A percentile compares a stretch with the other conserved stretches of the same genome.
Conservation (phyloP, 2,329 filamentous ascomycete genomes). For the Metarhizium robertsii region DNA sequence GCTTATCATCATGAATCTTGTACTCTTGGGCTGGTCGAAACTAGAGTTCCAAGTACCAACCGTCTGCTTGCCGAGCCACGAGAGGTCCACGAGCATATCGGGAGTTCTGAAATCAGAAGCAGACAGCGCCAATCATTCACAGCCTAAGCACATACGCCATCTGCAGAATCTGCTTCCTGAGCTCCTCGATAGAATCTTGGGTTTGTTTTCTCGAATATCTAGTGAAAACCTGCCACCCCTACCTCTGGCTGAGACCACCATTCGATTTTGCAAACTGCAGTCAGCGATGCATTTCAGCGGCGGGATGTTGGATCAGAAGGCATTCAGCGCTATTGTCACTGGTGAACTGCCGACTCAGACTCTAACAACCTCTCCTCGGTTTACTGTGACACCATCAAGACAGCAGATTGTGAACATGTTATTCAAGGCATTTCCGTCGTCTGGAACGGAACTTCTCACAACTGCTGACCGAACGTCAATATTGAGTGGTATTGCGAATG, state of each 20-base stretch:
- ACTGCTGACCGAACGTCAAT: conserved; percentile 70
- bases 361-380: conserved; percentile 42
- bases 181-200: conserved; percentile 63
- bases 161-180: conserved; percentile 59
- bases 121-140: conserved; percentile 28
- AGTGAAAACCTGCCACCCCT: conserved; percentile 63
- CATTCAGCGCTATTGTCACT: conserved; percentile 56
- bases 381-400: conserved; percentile 47
- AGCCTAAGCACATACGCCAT: conserved; percentile 44
- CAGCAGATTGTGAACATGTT: conserved; percentile 56
- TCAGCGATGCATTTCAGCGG: conserved; percentile 56
- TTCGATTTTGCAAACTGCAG: conserved; percentile 64
- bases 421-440: conserved; percentile 62
- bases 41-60: conserved; percentile 71
- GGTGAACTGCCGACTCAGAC: conserved; percentile 45
- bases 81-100: conserved; percentile 30
- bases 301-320: conserved; percentile 51
- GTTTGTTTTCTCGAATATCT: conserved; percentile 61
- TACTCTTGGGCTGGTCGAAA: conserved; percentile 77
- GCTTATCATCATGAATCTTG: conserved; percentile 69
- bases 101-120: conserved; percentile 14
- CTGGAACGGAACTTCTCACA: conserved; percentile 56
- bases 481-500: conserved; percentile 76
- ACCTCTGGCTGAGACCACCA: conserved; percentile 61
- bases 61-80: conserved; percentile 42